Evolutionary conservation across 305 asterid species (phyloP).

Genomic region (Withania somnifera): DNA sequence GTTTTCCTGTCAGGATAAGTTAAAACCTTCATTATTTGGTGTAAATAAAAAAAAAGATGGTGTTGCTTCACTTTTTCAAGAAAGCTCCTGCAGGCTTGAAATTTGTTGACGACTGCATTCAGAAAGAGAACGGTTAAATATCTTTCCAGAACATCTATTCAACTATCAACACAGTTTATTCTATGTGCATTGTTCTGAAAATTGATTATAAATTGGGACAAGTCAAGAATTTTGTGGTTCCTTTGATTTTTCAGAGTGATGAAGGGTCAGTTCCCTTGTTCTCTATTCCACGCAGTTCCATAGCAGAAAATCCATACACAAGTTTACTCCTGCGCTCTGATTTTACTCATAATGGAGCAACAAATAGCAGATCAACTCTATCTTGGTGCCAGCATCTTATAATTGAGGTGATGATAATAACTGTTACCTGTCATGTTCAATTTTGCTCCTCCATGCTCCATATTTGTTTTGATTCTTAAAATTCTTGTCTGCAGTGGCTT

Average conservation of each 20-base stretch:
- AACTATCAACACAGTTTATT: background rate
- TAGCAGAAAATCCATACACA: slow-evolving; percentile 83
- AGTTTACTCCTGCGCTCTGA: slow-evolving; percentile 77
- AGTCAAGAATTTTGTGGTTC: slow-evolving; percentile 19
- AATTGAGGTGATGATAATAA: slow-evolving; percentile 50
- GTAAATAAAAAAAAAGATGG: background rate
- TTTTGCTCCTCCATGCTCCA: background rate
- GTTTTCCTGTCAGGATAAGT: background rate
- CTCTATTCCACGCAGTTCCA: slow-evolving; percentile 74
- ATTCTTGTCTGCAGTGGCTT: slow-evolving; percentile 67
- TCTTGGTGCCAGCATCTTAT: slow-evolving; percentile 76
- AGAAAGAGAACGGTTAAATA: background rate
- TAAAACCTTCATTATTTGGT: background rate
- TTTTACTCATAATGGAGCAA: slow-evolving; percentile 27
- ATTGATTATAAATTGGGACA: background rate
- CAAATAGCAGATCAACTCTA: slow-evolving; percentile 22
- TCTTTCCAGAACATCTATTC: background rate
- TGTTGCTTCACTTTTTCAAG: background rate
- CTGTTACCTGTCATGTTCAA: background rate
- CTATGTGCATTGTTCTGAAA: background rate
- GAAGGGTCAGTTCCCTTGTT: slow-evolving; percentile 59
- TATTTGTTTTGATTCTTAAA: slow-evolving; percentile 6
- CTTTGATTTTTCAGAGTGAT: slow-evolving; percentile 49
- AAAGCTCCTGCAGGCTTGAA: background rate
- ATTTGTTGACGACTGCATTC: background rate